phyloP scores from a whole-genome alignment of 2,329 filamentous ascomycete genomes.

The Lecanicillium sp. region DNA sequence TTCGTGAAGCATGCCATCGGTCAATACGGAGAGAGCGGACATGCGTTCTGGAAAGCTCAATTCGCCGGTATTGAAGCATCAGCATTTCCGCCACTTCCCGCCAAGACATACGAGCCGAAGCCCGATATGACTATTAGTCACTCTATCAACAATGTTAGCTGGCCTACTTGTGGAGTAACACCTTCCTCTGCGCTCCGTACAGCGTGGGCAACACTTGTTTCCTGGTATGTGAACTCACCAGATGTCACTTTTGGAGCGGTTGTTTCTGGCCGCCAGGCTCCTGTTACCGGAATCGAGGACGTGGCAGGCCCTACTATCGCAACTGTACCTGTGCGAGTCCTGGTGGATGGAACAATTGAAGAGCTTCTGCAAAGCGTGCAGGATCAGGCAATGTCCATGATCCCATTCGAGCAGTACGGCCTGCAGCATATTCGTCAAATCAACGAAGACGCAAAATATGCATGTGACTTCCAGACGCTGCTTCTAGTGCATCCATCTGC shows the following conservation, averaged over 20 bases:
- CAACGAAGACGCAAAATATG: conserved; percentile 9
- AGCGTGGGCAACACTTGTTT: not conserved
- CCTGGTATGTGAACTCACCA: not conserved
- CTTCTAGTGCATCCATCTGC: conserved; percentile 12
- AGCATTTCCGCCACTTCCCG: no score
- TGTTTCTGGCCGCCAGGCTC: not conserved
- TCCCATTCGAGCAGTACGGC: conserved; percentile 17
- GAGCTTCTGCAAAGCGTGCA: conserved; percentile 7
- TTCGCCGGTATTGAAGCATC: no score
- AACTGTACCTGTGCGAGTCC: not conserved
- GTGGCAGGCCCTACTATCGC: not conserved
- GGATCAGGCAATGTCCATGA: conserved; percentile 13
- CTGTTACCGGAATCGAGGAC: not conserved
- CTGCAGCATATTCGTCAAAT: conserved; percentile 15
- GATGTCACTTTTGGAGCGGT: not conserved
- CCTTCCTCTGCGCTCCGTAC: not conserved
- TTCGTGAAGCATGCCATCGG: no score
- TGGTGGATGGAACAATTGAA: not conserved
- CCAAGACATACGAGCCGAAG: no score
- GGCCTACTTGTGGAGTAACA: not conserved
- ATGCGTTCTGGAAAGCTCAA: no score
- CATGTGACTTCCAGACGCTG: conserved; percentile 17
- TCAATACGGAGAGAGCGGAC: no score
- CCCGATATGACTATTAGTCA: no score
- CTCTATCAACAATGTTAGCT: no score